Evolutionary conservation across 1,284 basidiomycete genomes (phyloP).

Genomic region (Coniophora puteana): DNA sequence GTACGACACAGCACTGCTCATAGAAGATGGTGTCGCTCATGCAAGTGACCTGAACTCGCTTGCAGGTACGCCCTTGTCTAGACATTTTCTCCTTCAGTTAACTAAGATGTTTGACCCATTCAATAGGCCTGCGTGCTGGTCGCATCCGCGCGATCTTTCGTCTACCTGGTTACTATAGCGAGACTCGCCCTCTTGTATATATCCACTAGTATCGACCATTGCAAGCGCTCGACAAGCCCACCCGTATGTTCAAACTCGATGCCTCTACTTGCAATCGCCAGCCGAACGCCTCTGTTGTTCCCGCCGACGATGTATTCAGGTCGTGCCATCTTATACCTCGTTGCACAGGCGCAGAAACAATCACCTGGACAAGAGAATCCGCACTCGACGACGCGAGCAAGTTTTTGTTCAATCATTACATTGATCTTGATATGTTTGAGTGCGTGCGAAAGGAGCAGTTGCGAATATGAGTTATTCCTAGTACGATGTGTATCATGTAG

Average conservation of each 20-base stretch:
- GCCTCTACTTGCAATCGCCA: conserved; percentile 10
- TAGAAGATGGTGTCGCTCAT: too few species aligned
- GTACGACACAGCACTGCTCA: too few species aligned
- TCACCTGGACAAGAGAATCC: too few species aligned
- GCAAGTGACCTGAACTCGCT: too few species aligned
- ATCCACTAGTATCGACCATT: conserved; percentile 23
- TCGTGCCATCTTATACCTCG: conserved; percentile 16
- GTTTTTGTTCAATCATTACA: too few species aligned
- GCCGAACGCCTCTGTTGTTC: conserved; percentile 6
- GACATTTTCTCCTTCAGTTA: too few species aligned
- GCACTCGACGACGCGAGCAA: too few species aligned
- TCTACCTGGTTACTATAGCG: conserved; percentile 12
- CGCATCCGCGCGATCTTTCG: conserved; percentile 19
- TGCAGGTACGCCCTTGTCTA: too few species aligned
- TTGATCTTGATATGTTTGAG: too few species aligned
- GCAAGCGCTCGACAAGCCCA: conserved; percentile 10
- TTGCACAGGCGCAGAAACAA: conserved; percentile 7
- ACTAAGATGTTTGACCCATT: too few species aligned
- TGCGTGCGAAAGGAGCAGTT: too few species aligned
- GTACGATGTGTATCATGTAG: conserved; percentile 33
- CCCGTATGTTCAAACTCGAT: conserved; percentile 11
- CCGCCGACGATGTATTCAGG: too few species aligned
- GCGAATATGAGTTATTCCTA: conserved; percentile 30
- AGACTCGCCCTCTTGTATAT: conserved; percentile 16
- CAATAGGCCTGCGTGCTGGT: conserved; percentile 19